Evolutionary conservation across 495 filamentous ascomycete genomes (phyloP), one percentile per base, ranked within the genome.

Genomic region (Penicillium ucsense): DNA sequence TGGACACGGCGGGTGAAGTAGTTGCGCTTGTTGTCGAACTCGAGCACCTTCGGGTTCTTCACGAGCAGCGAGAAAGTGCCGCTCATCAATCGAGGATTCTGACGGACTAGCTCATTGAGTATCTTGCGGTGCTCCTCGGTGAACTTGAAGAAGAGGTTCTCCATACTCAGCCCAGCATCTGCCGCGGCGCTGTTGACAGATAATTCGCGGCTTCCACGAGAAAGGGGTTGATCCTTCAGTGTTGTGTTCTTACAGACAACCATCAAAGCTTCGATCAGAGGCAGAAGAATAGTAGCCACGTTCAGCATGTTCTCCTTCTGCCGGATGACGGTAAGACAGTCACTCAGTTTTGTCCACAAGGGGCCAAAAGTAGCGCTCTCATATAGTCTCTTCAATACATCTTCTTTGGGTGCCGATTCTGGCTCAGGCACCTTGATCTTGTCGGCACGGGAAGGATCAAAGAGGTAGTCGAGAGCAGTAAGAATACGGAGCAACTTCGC

Each of bases 1-100:
- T 97, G 92, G 12, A 99, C 77, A 53, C 86, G 86, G 38, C 94
- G 86, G 64, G 79, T 96, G 73, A 99, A 99, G 77, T 92, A 99
- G 64, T 94, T 96, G 55, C 94, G 90, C 76, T 99, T 99, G 71
- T 97, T 99, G 64, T 99, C 92, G 58, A 99, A 99, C 56, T 99
- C 92, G 40, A 99, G 68, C 9, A 99, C 92, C 77, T 96, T 97
- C 39, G 92, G 94, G 58, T 99, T 99, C 72, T 95, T 95, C 52
- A 96, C 90, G 30, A 99, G 72, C 35, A 96, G 73, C 6, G 90
- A 89, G 67, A 99, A 95, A 9, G 89, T 94, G 37, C 90, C 92
- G 52, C 90, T 95, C 92, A 99, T 99, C 51, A 99, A 79, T 56
- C 94, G 90, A 31, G 92, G 92, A 51, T 92, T 97, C 52, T 94